Evolutionary conservation across 257 asterid species (phyloP).

Genomic region (Nicotiana tabacum): DNA sequence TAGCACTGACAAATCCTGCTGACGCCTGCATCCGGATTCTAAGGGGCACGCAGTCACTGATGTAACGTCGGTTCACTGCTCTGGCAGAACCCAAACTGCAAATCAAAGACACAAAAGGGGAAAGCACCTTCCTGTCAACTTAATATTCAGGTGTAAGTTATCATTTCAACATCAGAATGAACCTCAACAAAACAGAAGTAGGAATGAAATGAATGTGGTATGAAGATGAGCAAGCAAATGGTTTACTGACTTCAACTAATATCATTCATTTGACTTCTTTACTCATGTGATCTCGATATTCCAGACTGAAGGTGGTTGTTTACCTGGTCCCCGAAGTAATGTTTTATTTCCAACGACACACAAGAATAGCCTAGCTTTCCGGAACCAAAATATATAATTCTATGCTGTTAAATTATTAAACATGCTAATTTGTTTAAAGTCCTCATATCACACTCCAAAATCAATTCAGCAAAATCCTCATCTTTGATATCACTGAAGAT

Average conservation of each 20-base stretch:
- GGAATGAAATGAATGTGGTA: not conserved
- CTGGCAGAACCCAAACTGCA: conserved; percentile 96
- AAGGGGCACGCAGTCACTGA: conserved; percentile 95
- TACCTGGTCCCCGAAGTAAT: not conserved
- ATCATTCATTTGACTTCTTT: conserved; percentile 7
- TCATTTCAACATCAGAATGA: not conserved
- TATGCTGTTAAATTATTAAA: not conserved
- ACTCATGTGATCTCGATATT: not conserved
- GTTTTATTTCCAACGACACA: not conserved
- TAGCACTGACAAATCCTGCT: conserved; percentile 98
- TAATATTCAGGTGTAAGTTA: conserved; percentile 7
- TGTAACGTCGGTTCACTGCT: conserved; percentile 93
- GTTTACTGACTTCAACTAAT: not conserved
- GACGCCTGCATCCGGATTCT: conserved; percentile 93
- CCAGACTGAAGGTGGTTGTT: not conserved
- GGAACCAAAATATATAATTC: not conserved
- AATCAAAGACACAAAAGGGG: conserved; percentile 12
- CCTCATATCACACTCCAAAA: conserved; percentile 1
- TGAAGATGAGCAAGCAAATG: not conserved
- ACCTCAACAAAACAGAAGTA: not conserved
- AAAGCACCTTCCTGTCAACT: conserved; percentile 5
- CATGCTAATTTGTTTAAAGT: not conserved
- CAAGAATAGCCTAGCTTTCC: not conserved
- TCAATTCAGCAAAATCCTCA: not conserved
- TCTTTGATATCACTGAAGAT: not conserved